Evolutionary conservation across 1,284 basidiomycete species (phyloP), one percentile per base, ranked within the genome.

Genomic region (Leccinum angustisporum): DNA sequence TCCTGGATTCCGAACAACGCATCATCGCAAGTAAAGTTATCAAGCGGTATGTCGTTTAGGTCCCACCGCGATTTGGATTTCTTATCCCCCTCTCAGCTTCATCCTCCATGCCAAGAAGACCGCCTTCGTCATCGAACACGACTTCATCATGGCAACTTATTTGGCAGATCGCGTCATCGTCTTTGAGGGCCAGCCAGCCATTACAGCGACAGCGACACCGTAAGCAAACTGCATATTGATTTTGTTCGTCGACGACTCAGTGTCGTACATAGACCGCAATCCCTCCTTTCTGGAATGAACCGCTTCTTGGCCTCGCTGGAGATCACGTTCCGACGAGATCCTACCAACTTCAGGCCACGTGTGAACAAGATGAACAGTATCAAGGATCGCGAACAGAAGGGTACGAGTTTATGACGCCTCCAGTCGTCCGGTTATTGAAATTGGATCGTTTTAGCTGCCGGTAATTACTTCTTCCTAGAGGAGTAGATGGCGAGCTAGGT

Each of bases 1-100:
- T 95, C 87, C 82, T 98, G 71, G 95, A 98, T 76, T 97, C 96
- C 38, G 95, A 98, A 76, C 95, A 98, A 77, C 95, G 95, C 89
- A 98, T 98, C 75, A 91, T 95, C 67, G 93, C 96, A 7, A 91
- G 90, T 74, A 96, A 97, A 75, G 94, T 98, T 72, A 98, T 98
- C 81, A 98, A 98, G 79, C 87, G 95, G 84, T 90, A 71, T 58
- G 81, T 67, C 27, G 9, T 33, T 21, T 9, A 58, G 14, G 25
- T 14, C 7, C 3, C 11, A 21, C 30, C 31, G 13, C 52, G 51
- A 14, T 52, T 31, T n/a, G n/a, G 10, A n/a, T 21, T 16, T 52
- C 60, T 64, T 43, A 64, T 61, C 10, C 1, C 2, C 46, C 16
- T 4, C n/a, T 36, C n/a, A 90, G 88, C 61, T 97, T 96, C 77